Conservation (phyloP, 2,329 filamentous ascomycete genomes). For the Leptographium lundbergii region DNA sequence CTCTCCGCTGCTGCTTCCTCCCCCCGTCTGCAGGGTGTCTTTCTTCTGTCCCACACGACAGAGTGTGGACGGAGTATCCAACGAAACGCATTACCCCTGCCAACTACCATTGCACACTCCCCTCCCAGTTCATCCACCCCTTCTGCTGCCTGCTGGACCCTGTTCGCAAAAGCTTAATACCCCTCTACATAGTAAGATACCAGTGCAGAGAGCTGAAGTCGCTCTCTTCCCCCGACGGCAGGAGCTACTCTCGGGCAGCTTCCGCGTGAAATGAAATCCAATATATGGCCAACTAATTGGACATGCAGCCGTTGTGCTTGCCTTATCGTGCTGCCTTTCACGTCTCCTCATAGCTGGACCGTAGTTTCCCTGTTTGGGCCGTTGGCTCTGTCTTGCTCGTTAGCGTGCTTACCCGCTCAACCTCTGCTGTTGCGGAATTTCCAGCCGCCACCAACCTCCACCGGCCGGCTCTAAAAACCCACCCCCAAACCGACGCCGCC, state of each 20-base stretch:
- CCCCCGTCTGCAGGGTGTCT: background rate
- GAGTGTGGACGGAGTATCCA: background rate
- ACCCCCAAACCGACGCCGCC: conserved; percentile 4
- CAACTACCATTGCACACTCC: background rate
- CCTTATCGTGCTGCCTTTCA: background rate
- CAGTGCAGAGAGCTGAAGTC: no score
- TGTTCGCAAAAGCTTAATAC: background rate
- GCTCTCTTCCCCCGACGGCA: background rate
- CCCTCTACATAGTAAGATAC: no score
- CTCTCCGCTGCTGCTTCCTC: background rate
- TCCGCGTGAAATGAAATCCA: background rate
- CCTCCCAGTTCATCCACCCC: background rate
- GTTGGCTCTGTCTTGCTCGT: conserved; percentile 5
- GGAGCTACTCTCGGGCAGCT: background rate
- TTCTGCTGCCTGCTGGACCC: background rate
- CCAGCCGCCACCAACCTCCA: conserved; percentile 12
- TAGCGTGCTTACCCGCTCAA: conserved; percentile 5
- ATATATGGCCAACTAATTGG: background rate
- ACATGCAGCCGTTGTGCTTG: background rate
- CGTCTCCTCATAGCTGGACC: background rate
- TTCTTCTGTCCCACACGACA: background rate
- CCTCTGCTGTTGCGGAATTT: conserved; percentile 5
- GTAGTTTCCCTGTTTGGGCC: conserved; percentile 1
- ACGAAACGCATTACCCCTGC: background rate
- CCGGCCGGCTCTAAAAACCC: conserved; percentile 5